These are phyloP conservation scores for Amyloporia xantha DNA, from an alignment of 768 basidiomycete genomes.

Conservation along the genomic window DNA sequence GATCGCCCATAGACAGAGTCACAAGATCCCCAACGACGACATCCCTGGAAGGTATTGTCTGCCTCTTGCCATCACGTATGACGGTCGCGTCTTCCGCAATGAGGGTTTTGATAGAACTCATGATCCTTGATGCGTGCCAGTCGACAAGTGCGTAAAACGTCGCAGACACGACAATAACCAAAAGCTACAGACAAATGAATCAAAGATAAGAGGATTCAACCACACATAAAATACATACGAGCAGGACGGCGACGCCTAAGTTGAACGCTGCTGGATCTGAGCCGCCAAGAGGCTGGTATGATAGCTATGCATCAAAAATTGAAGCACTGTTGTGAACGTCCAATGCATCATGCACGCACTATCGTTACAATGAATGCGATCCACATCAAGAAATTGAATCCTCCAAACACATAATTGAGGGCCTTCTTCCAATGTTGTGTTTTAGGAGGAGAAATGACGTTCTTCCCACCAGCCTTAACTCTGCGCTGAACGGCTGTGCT, in stretches of 20 bases:
- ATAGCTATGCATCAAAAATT: conserved; percentile 30
- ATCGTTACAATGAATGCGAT: conserved; percentile 44
- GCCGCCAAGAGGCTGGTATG: conserved; percentile 48
- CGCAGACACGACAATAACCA: conserved; percentile 36
- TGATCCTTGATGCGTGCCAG: conserved; percentile 49
- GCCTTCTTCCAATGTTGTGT: conserved; percentile 44
- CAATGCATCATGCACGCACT: conserved; percentile 21
- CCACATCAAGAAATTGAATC: conserved; percentile 53
- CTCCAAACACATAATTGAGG: conserved; percentile 48
- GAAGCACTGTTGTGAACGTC: conserved; percentile 8
- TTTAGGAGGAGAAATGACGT: conserved; percentile 43
- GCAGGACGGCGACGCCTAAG: conserved; percentile 53
- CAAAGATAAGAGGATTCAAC: conserved; percentile 29
- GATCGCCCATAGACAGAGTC: conserved; percentile 54
- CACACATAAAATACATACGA: conserved; percentile 36
- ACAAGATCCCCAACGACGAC: conserved; percentile 66
- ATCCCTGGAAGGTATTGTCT: conserved; percentile 44
- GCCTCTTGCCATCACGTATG: conserved; percentile 42
- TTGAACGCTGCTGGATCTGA: conserved; percentile 47
- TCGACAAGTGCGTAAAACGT: conserved; percentile 48
- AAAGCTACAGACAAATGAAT: conserved; percentile 22
- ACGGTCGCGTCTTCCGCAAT: conserved; percentile 60
- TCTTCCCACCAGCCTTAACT: conserved; percentile 39
- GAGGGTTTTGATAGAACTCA: conserved; percentile 60
- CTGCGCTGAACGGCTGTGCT: conserved; percentile 39